These are phyloP conservation scores for Musa beccarii DNA, from an alignment of 176 grass and related monocot species.

Conservation along the genomic window DNA sequence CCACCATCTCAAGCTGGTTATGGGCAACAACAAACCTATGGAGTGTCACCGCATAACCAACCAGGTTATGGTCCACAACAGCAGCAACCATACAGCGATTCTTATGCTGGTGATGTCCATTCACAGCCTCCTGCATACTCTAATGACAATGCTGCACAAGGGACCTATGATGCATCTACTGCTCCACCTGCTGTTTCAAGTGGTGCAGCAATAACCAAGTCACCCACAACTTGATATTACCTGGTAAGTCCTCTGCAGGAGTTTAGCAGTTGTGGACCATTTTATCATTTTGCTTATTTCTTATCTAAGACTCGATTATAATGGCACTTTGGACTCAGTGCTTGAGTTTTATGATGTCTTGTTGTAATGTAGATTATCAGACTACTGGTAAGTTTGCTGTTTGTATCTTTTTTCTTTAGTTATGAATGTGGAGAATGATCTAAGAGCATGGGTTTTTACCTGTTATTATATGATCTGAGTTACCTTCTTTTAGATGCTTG, in stretches of 20 bases:
- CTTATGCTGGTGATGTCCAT: background rate
- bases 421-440: too few relatives aligned
- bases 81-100: constrained; percentile 2
- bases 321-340: too few relatives aligned
- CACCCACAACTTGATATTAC: constrained; percentile 3
- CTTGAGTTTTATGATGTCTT: too few relatives aligned
- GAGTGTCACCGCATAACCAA: too few relatives aligned
- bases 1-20: background rate
- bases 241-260: constrained; percentile 1
- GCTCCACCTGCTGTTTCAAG: background rate
- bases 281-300: too few relatives aligned
- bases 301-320: too few relatives aligned
- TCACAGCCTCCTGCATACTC: constrained; percentile 10
- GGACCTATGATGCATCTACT: constrained; percentile 8
- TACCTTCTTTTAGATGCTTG: too few relatives aligned
- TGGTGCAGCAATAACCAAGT: constrained; percentile 1
- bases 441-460: too few relatives aligned
- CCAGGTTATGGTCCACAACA: constrained; percentile 13
- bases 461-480: too few relatives aligned
- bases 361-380: too few relatives aligned
- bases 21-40: background rate
- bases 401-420: too few relatives aligned
- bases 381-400: too few relatives aligned
- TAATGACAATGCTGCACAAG: constrained; percentile 1
- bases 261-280: background rate